These are phyloP conservation scores for Tieghemiomyces parasiticus DNA, from an alignment of 192 early-diverging fungal genomes.

Conservation along the genomic window DNA sequence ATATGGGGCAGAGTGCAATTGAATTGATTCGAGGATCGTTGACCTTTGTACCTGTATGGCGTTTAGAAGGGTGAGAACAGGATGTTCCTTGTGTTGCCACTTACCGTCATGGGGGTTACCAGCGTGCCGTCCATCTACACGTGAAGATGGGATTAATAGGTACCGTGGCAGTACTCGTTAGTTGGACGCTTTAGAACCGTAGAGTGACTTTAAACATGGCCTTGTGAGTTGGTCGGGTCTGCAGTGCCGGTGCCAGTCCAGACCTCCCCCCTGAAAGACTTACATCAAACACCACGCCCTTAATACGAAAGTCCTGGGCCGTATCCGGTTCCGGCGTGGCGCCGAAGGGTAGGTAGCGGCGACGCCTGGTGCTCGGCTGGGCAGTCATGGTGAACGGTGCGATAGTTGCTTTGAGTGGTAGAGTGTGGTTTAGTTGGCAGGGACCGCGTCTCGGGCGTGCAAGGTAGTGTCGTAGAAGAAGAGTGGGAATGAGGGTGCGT, in stretches of 20 bases:
- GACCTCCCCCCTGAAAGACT: neutral
- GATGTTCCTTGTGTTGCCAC: neutral
- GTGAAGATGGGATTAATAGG: neutral
- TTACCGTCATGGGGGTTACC: constrained; percentile 22
- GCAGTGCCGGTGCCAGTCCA: neutral
- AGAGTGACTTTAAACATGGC: neutral
- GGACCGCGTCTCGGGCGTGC: too few relatives aligned
- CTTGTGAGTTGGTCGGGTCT: neutral
- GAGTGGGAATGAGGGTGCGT: too few relatives aligned
- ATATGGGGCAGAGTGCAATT: neutral
- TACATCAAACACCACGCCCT: constrained; percentile 1
- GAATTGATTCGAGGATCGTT: neutral
- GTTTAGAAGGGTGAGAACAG: neutral
- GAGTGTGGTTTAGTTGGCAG: too few relatives aligned
- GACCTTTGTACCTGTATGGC: neutral
- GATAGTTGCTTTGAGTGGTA: too few relatives aligned
- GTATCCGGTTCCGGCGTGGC: too few relatives aligned
- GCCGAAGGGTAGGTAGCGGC: too few relatives aligned
- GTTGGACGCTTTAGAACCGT: neutral
- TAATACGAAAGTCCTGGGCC: neutral
- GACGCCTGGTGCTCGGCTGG: too few relatives aligned
- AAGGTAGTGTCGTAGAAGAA: too few relatives aligned
- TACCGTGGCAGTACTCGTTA: neutral
- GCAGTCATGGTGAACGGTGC: too few relatives aligned
- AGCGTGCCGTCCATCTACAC: constrained; percentile 30